Conservation (phyloP, 371 early-diverging fungal species). For the Lichtheimia hyalospora region DNA sequence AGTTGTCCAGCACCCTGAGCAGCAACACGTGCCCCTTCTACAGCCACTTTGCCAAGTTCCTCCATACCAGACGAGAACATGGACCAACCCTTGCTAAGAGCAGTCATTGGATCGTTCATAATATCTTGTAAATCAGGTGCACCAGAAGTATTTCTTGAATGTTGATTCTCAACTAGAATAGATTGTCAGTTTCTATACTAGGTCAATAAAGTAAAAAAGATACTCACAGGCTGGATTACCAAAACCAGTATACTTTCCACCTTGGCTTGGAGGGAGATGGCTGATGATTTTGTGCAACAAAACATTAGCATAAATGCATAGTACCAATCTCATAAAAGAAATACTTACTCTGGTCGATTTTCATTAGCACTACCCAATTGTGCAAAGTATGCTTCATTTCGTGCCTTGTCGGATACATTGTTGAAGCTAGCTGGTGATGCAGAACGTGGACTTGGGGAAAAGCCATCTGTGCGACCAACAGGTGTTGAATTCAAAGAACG, state of each 20-base stretch:
- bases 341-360: conserved; percentile 52
- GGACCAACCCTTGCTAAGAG: conserved; percentile 84
- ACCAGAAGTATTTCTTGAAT: conserved; percentile 18
- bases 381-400: conserved; percentile 76
- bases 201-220: neutral
- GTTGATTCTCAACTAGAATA: conserved; percentile 32
- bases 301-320: conserved; percentile 5
- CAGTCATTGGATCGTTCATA: conserved; percentile 80
- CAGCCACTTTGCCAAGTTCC: conserved; percentile 55
- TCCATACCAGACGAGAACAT: conserved; percentile 64
- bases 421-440: conserved; percentile 16
- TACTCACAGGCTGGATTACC: conserved; percentile 69
- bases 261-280: conserved; percentile 86
- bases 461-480: conserved; percentile 19
- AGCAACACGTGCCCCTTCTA: conserved; percentile 75
- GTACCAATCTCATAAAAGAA: conserved; percentile 8
- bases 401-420: conserved; percentile 42
- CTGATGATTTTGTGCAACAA: conserved; percentile 16
- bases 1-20: conserved; percentile 68
- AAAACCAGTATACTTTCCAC: conserved; percentile 91
- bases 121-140: conserved; percentile 65
- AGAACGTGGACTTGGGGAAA: conserved; percentile 16
- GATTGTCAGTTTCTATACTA: neutral
- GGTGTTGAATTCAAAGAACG: conserved; percentile 28
- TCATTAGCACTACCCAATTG: conserved; percentile 60